Evolutionary conservation across 192 early-diverging fungal genomes (phyloP), one percentile per base, ranked within the genome.

Genomic region (Rhizophagus clarus): DNA sequence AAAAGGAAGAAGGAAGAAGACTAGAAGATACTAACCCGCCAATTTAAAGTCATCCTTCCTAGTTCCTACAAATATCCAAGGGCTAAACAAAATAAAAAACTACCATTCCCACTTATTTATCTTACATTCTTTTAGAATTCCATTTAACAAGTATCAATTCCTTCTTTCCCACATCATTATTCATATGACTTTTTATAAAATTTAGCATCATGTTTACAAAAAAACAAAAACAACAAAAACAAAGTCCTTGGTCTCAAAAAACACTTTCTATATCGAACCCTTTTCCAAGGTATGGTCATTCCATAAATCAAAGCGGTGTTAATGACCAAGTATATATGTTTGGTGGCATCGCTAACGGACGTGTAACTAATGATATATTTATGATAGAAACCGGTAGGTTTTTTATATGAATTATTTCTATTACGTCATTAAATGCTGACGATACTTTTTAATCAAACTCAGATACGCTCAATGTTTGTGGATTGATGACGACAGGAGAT

Each of bases 301-400:
- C 85, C 32, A 82, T 80, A 5, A 81, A 77, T 17, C 79, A 80
- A 66, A 68, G 67, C 47, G 66, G 69, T 2, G 72, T 77, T 4
- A 82, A 83, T 20, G 79, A 74, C 37, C 83, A 86, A 37, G 72
- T 86, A 31, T 86, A 79, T 74, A 63, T 86, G 20, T 86, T 81
- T 80, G 85, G 85, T 77, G 85, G 85, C 9, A 80, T 83, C 24
- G 67, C 77, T 72, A 80, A 84, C 26, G 85, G 83, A 26, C 76
- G 77, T 14, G 79, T 81, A 2, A 76, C 72, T 61, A 86, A 72
- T 64, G 85, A 86, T 81, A 69, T 86, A 2, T 81, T 81, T 81
- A 75, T 82, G 20, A 80, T 86, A 69, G 85, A 86, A 31, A 32
- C 79, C 34, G 80, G 85, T 86, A 84, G 81, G 82, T 82, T 32